These are phyloP conservation scores for Metschnikowia lachancei DNA, from an alignment of 805 yeast species.

Conservation along the genomic window DNA sequence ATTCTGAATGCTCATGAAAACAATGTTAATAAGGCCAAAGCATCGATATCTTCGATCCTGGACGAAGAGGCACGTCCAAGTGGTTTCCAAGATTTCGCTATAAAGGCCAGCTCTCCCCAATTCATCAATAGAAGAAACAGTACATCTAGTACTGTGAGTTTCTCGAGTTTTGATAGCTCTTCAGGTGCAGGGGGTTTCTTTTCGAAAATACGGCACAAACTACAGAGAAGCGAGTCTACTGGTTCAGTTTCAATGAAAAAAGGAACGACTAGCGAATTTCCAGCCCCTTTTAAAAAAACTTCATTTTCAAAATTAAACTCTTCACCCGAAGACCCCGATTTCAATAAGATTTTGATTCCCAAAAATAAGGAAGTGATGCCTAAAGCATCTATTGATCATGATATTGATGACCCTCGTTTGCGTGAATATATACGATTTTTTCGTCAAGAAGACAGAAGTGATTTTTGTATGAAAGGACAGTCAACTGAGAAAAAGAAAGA, in stretches of 20 bases:
- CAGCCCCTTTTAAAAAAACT: too few species aligned
- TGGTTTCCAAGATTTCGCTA: background rate
- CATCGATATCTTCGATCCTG: slow-evolving; percentile 30
- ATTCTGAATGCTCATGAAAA: slow-evolving; percentile 34
- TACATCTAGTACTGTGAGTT: slow-evolving; percentile 19
- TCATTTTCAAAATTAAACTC: too few species aligned
- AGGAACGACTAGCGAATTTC: too few species aligned
- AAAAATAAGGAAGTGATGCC: slow-evolving; percentile 1
- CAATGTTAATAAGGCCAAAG: slow-evolving; percentile 31
- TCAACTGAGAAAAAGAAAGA: background rate
- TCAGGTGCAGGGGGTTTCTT: background rate
- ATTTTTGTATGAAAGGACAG: slow-evolving; percentile 1
- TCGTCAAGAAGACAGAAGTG: slow-evolving; percentile 21
- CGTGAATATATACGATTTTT: slow-evolving; percentile 38
- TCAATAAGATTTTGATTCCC: too few species aligned
- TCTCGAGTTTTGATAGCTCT: slow-evolving; percentile 17
- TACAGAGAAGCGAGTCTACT: too few species aligned
- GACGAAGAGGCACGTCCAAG: slow-evolving; percentile 21
- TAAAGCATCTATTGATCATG: slow-evolving; percentile 26
- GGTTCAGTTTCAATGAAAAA: too few species aligned
- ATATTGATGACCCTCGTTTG: slow-evolving; percentile 30
- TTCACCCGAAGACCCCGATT: too few species aligned
- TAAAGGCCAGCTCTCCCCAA: slow-evolving; percentile 8
- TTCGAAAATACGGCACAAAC: too few species aligned
- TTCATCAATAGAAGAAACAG: slow-evolving; percentile 20